A percentile compares a stretch with the other conserved stretches of the same genome.
These are phyloP conservation scores for Venturia nashicola DNA, from an alignment of 2,329 filamentous ascomycete genomes.

Conservation along the genomic window DNA sequence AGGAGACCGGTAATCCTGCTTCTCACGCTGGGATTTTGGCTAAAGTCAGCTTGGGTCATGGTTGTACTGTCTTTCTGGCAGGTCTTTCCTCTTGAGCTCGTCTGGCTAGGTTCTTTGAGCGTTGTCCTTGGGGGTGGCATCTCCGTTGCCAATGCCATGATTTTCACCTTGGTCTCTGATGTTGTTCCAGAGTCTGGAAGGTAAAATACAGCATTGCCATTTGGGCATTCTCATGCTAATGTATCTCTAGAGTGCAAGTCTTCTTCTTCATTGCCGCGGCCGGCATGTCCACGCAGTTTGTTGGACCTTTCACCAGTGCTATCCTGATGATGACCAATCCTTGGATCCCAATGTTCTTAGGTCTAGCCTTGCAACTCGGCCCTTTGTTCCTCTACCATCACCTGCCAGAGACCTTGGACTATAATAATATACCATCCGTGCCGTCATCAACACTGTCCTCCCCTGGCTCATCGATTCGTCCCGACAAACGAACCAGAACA, in stretches of 20 bases:
- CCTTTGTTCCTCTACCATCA: slow-evolving; percentile 13
- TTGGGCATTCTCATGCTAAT: background rate
- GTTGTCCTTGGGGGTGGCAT: slow-evolving; percentile 19
- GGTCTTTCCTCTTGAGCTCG: slow-evolving; percentile 18
- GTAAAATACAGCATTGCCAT: background rate
- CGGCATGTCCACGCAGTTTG: slow-evolving; percentile 17
- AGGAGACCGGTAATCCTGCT: slow-evolving; percentile 21
- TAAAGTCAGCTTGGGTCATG: slow-evolving; percentile 17
- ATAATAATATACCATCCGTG: background rate
- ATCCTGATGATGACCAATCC: slow-evolving; percentile 22
- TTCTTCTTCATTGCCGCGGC: slow-evolving; percentile 20
- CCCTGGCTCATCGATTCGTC: background rate
- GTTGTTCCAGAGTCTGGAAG: slow-evolving; percentile 17
- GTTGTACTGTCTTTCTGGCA: slow-evolving; percentile 24
- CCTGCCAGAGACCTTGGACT: slow-evolving; percentile 23
- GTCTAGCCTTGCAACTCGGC: slow-evolving; percentile 13
- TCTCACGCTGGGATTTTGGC: slow-evolving; percentile 16
- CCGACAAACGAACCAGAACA: background rate
- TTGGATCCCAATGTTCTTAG: slow-evolving; percentile 21
- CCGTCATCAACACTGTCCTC: background rate
- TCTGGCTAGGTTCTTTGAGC: slow-evolving; percentile 20
- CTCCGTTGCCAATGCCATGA: slow-evolving; percentile 16
- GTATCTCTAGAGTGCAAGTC: slow-evolving; percentile 11
- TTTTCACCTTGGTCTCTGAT: slow-evolving; percentile 20
- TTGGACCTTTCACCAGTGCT: slow-evolving; percentile 21